phyloP scores from a whole-genome alignment of 2,329 filamentous ascomycete genomes.

The Claviceps monticola region DNA sequence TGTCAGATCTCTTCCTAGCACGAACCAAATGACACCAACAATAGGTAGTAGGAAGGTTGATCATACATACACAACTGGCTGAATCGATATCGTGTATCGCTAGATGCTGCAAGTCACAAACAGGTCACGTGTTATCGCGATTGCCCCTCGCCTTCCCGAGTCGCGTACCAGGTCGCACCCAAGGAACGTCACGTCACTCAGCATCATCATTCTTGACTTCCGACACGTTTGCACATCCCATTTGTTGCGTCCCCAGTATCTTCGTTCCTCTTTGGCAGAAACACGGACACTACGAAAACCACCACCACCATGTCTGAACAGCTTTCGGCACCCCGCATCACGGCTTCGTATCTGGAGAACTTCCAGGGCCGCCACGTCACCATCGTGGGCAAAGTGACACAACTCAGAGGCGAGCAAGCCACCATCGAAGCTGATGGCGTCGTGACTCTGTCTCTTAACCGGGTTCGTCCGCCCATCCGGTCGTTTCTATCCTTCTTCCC shows the following conservation, averaged over 20 bases:
- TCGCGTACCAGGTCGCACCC: background rate
- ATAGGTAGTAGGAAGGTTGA: too few species aligned
- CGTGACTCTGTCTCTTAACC: conserved; percentile 60
- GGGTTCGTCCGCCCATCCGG: conserved; percentile 33
- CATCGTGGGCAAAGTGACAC: conserved; percentile 70
- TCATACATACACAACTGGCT: too few species aligned
- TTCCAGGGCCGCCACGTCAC: conserved; percentile 68
- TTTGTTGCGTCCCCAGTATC: background rate
- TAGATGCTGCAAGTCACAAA: background rate
- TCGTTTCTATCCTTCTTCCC: background rate
- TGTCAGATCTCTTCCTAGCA: too few species aligned
- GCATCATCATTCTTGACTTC: background rate
- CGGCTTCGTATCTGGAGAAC: conserved; percentile 61
- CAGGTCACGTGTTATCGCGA: conserved; percentile 1
- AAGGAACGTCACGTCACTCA: background rate
- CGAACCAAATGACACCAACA: too few species aligned
- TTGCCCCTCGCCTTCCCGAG: background rate
- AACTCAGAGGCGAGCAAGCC: conserved; percentile 69
- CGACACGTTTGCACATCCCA: background rate
- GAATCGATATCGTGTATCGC: too few species aligned
- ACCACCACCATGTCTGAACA: conserved; percentile 46
- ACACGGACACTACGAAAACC: too few species aligned
- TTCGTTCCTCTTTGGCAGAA: background rate
- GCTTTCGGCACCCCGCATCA: conserved; percentile 65
- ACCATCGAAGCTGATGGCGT: conserved; percentile 68